Base-by-base conservation (phyloP, 2,329 filamentous ascomycete genomes). In the Fusarium sp. region DNA sequence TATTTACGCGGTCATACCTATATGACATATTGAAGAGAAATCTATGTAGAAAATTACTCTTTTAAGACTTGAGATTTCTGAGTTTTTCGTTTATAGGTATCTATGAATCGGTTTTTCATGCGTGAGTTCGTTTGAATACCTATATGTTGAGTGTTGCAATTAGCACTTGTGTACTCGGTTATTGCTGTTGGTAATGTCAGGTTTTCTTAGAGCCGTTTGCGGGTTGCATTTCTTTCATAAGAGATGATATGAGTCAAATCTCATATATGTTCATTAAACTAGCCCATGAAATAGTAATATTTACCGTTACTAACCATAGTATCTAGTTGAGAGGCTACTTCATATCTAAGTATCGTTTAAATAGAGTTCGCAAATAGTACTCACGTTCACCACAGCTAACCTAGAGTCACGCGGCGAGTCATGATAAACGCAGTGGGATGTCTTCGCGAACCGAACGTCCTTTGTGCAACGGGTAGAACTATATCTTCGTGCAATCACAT, bases 1-100 rank as follows among this genome's bases (percentile, higher is more conserved):
- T 54, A 60, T 64, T 49, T 71, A 59, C 42, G n/a, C 57, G 42
- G 60, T 58, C 23, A 64, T 64, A 43, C 11, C 37, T 57, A 50
- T 42, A 50, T 47, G 64, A 37, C 54, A 56, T 53, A 32, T 28
- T 46, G 43, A 59, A 33, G 42, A 46, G 59, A 60, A 54, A 72
- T 64, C 43, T 69, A 61, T 49, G 42, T 73, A 59, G 58, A 46
- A 35, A 61, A 60, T 40, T 47, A 58, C n/a, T 47, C 49, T 37
- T 47, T 19, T n/a, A 35, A 46, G 40, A 44, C 32, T 46, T 57
- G 12, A 43, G 21, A 49, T 56, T 68, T n/a, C 42, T 16, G 38
- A 32, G 10, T 37, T 19, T 56, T 68, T 46, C 10, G 15, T 23
- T 28, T 10, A 19, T 0, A 28, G 23, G 43, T 28, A 19, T 56